Percentiles rank a stretch among this genome's conserved stretches.
These are phyloP conservation scores for Suillus subluteus DNA, from an alignment of 768 basidiomycete genomes.

Conservation along the genomic window DNA sequence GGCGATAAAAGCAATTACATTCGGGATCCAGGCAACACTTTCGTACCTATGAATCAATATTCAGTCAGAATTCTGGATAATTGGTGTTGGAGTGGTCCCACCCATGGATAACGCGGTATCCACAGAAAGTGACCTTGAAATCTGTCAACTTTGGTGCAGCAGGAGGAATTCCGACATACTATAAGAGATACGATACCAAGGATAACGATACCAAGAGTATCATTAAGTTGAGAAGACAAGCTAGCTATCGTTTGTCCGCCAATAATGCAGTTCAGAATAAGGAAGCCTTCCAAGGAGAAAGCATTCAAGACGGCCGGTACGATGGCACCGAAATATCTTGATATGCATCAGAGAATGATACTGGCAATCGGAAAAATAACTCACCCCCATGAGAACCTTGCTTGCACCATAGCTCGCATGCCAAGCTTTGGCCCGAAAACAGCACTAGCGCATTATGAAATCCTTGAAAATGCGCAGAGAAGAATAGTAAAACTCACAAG, in stretches of 20 bases:
- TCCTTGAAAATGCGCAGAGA: neutral
- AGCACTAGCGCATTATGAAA: neutral
- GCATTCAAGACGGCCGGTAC: neutral
- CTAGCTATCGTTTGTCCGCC: neutral
- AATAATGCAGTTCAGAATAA: neutral
- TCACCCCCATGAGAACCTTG: neutral
- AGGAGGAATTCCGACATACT: neutral
- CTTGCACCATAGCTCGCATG: neutral
- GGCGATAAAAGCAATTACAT: neutral
- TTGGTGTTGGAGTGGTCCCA: neutral
- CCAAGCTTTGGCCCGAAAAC: neutral
- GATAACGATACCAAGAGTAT: neutral
- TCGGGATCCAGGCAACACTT: neutral
- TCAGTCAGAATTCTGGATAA: neutral
- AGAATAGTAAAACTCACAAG: neutral
- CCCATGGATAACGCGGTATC: slow-evolving; percentile 1
- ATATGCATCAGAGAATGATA: neutral
- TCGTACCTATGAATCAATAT: neutral
- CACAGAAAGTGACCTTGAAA: neutral
- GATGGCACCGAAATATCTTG: neutral
- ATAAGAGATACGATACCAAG: neutral
- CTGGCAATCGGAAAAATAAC: neutral
- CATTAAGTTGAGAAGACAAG: neutral
- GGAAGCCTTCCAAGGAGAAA: neutral
- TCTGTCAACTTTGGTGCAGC: neutral